Evolutionary conservation across 768 basidiomycete genomes (phyloP), one percentile per base, ranked within the genome.

Genomic region (Mycena galericulata): DNA sequence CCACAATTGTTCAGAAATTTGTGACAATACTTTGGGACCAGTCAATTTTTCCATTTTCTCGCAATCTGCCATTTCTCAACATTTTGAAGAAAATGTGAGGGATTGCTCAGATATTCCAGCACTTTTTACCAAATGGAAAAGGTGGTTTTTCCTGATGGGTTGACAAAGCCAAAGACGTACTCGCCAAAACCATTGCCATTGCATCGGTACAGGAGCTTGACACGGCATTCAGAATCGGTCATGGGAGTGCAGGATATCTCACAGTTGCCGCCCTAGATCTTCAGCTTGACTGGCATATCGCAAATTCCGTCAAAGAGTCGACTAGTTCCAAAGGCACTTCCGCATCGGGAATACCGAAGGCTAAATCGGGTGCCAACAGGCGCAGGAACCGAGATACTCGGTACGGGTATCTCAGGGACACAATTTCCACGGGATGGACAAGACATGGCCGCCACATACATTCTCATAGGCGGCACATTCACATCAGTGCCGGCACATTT

Each of bases 221-320:
- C 3, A 12, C 41, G 15, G 43, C 50, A 12, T 58, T 60, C 14
- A 22, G 45, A 18, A 29, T 67, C 9, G 2, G 1, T 29, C 14
- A 15, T 11, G 47, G 46, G n/a, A 11, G 4, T 17, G 14, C 36
- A 15, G 59, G 59, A 40, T 61, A 61, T 26, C 47, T 61, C 11
- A 4, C 58, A 2, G 22, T 60, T 6, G 24, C 58, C 2, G 58
- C 45, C 9, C 46, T 60, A 1, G 58, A 60, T 12, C 34, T 60
- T 2, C 58, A 60, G 22, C 58, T 60, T 18, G 58, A 60, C 30
- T 60, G 58, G 58, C 58, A 60, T 32, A 10, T 60, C 24, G 58
- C 46, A 20, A 47, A 60, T 17, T 2, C 58, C 1, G 58, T 60
- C 8, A 24, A 46, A n/a, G 24, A 18, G 12, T 32, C 46, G 4